Evolutionary conservation across 2,329 filamentous ascomycete species (phyloP).

Genomic region (Fusarium illudens): DNA sequence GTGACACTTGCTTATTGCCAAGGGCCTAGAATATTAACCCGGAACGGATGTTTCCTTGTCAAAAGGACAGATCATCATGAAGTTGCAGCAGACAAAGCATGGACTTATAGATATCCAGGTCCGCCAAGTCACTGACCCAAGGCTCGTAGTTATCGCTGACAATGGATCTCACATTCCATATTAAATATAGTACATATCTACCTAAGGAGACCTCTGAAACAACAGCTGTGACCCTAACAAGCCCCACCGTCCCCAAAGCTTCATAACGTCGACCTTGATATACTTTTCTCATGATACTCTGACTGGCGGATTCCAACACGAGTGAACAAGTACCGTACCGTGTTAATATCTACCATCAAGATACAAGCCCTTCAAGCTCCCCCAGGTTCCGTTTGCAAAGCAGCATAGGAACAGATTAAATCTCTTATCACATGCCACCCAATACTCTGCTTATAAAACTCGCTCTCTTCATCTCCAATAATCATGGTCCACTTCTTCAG

Average conservation of each 20-base stretch:
- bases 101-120: too few species aligned
- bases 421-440: slow-evolving; percentile 35
- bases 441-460: slow-evolving; percentile 33
- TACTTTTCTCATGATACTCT: too few species aligned
- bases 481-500: slow-evolving; percentile 39
- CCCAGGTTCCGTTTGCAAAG: neutral
- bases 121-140: neutral
- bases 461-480: slow-evolving; percentile 28
- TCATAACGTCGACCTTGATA: too few species aligned
- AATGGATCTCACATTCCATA: too few species aligned
- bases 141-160: too few species aligned
- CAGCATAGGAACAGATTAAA: neutral
- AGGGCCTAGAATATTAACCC: neutral
- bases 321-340: too few species aligned
- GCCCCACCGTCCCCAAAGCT: too few species aligned
- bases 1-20: neutral
- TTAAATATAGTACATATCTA: too few species aligned
- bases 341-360: neutral
- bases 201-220: too few species aligned
- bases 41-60: neutral
- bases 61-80: neutral
- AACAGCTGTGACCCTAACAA: too few species aligned
- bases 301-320: too few species aligned
- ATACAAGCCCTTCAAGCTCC: neutral
- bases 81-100: too few species aligned